Base-by-base conservation (phyloP, 805 yeast genomes). In the Candida chauliodis region DNA sequence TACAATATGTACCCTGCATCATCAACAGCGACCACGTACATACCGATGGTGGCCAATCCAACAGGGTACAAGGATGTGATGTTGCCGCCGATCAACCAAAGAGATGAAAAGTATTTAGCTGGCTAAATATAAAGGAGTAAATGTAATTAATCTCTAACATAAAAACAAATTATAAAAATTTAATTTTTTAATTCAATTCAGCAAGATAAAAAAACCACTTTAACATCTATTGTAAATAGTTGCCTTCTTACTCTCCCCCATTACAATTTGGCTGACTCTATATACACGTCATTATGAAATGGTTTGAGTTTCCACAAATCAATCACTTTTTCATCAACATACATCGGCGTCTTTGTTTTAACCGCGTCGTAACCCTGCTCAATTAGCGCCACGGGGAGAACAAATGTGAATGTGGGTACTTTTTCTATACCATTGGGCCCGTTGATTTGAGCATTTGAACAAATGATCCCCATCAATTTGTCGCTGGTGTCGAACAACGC, bases 361-460 rank as follows among this genome's bases (percentile, higher is more conserved):
- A 38, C 13, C 4, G 34, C 39, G 8, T 34, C 30, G 37, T 42
- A 61, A 39, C 63, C 53, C 28, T 47, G 47, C 24, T 52, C 39
- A 3, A 66, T 51, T 3, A 63, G 41, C 34, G 63, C 62, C 2
- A 59, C 45, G 0, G 72, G 72, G 13, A 66, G 38, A 19, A 61
- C 45, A 20, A 66, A 53, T 2, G 64, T 53, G 23, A 63, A 50
- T 42, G 47, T 54, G 2, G 66, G 39, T 2, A 63, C 34, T 36
- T 62, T 66, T 34, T 65, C 71, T 19, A 57, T 41, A 14, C 38
- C 34, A 4, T 44, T 40, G 1, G 65, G 61, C 4, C 49, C 31
- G 14, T 45, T 51, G 1, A 66, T 62, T 40, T 61, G 63, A 13
- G 71, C 76, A 46, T 72, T 72, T 30, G 73, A 66, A 36, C 69